Conservation (phyloP, 108 stramenopile species). For the Nitzschia putrida region DNA sequence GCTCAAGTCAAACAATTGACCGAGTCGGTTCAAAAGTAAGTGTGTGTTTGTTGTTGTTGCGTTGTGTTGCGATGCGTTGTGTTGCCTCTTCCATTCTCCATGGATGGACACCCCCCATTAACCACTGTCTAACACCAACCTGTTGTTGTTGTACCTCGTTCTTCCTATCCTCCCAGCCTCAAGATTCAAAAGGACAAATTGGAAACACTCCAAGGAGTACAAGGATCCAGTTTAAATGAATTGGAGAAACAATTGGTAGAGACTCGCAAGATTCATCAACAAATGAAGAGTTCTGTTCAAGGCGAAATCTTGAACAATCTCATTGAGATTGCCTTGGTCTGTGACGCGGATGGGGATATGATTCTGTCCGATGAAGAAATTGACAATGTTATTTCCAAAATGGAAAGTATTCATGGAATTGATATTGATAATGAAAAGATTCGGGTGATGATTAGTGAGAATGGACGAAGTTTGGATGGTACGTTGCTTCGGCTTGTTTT, state of each 20-base stretch:
- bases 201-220: constrained; percentile 24
- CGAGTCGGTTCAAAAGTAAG: constrained; percentile 34
- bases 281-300: constrained; percentile 28
- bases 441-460: constrained; percentile 22
- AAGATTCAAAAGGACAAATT: constrained; percentile 39
- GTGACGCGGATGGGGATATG: constrained; percentile 42
- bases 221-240: constrained; percentile 34
- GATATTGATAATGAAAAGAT: constrained; percentile 31
- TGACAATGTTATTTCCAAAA: constrained; percentile 24
- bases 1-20: constrained; percentile 26
- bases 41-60: too few relatives aligned
- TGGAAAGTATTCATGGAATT: constrained; percentile 39
- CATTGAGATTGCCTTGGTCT: constrained; percentile 30
- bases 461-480: constrained; percentile 40
- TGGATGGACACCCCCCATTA: too few relatives aligned
- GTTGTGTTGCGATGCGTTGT: too few relatives aligned
- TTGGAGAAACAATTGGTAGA: constrained; percentile 44
- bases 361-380: constrained; percentile 46
- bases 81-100: too few relatives aligned
- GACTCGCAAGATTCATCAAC: constrained; percentile 28
- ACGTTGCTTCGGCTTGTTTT: not conserved
- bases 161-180: constrained; percentile 20
- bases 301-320: constrained; percentile 37
- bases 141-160: not conserved
- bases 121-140: too few relatives aligned